Evolutionary conservation across 345 rosid species (phyloP).

Genomic region (Laguncularia racemosa): DNA sequence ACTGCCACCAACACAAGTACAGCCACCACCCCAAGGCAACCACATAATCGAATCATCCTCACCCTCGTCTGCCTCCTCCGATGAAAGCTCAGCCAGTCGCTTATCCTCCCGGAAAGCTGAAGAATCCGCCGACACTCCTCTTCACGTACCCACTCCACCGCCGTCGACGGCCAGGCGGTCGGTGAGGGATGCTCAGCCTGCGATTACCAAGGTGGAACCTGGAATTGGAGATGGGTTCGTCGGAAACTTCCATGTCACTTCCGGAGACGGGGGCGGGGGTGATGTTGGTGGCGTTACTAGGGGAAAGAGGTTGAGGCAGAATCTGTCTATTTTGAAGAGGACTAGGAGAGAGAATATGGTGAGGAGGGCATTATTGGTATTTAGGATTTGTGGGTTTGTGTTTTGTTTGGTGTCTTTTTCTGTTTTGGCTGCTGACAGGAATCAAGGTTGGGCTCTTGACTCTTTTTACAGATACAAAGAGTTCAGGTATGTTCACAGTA

Average conservation of each 20-base stretch:
- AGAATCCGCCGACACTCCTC: slow-evolving; percentile 4
- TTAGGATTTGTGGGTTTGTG: slow-evolving; percentile 51
- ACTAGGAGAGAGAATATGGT: slow-evolving; percentile 30
- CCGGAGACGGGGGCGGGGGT: slow-evolving; percentile 2
- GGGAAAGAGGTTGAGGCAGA: slow-evolving; percentile 28
- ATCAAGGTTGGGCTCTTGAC: slow-evolving; percentile 88
- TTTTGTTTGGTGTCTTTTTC: slow-evolving; percentile 71
- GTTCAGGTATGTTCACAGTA: slow-evolving; percentile 44
- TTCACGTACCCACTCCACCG: slow-evolving; percentile 4
- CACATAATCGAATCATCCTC: slow-evolving; percentile 34
- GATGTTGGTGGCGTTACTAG: slow-evolving; percentile 16
- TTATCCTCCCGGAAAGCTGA: slow-evolving; percentile 29
- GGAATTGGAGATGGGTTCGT: no score
- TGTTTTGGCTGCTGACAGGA: slow-evolving; percentile 68
- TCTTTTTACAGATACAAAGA: slow-evolving; percentile 77
- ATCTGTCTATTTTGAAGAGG: slow-evolving; percentile 39
- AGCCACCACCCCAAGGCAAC: slow-evolving; percentile 15
- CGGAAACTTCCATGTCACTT: no score
- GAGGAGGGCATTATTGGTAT: slow-evolving; percentile 43
- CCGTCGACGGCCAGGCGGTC: slow-evolving; percentile 10
- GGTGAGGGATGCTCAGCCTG: slow-evolving; percentile 5
- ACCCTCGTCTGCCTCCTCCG: slow-evolving; percentile 29
- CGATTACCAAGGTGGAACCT: neutral
- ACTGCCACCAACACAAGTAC: slow-evolving; percentile 3
- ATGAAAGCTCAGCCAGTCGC: slow-evolving; percentile 28